A percentile compares a stretch with the other conserved stretches of the same genome.
These are phyloP conservation scores for Colletotrichum simmondsii DNA, from an alignment of 2,329 filamentous ascomycete species.

Conservation along the genomic window DNA sequence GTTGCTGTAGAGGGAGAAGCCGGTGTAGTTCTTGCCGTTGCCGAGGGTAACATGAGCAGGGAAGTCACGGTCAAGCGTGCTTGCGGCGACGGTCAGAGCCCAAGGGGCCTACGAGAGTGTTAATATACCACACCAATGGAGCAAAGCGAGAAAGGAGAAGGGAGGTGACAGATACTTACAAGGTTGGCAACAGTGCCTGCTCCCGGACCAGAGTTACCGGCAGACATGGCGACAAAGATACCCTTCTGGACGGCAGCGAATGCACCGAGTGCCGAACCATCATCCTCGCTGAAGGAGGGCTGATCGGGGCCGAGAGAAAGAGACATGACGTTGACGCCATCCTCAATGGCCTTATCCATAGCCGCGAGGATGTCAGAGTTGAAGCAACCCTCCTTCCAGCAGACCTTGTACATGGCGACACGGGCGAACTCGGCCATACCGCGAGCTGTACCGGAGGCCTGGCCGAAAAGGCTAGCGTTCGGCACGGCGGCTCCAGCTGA, in stretches of 20 bases:
- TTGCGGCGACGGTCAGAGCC: constrained; percentile 22
- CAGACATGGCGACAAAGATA: constrained; percentile 5
- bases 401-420: constrained; percentile 24
- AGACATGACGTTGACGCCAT: constrained; percentile 24
- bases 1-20: constrained; percentile 9
- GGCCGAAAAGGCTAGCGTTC: constrained; percentile 8
- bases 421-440: constrained; percentile 17
- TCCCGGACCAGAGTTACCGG: constrained; percentile 8
- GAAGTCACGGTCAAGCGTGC: constrained; percentile 27
- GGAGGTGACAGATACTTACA: background rate
- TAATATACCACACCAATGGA: background rate
- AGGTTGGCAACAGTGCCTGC: background rate
- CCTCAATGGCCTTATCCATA: constrained; percentile 23
- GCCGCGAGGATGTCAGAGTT: constrained; percentile 15
- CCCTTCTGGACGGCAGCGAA: constrained; percentile 13
- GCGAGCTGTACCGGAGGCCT: constrained; percentile 20
- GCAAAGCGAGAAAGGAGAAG: background rate
- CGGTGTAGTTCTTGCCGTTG: constrained; percentile 21
- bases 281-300: background rate
- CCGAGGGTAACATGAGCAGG: constrained; percentile 13
- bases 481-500: constrained; percentile 1
- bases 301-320: constrained; percentile 2
- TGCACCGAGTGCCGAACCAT: background rate
- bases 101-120: background rate
- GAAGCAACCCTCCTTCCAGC: constrained; percentile 6